Conservation (phyloP, 75 land plant species). For the Sequoiadendron giganteum region DNA sequence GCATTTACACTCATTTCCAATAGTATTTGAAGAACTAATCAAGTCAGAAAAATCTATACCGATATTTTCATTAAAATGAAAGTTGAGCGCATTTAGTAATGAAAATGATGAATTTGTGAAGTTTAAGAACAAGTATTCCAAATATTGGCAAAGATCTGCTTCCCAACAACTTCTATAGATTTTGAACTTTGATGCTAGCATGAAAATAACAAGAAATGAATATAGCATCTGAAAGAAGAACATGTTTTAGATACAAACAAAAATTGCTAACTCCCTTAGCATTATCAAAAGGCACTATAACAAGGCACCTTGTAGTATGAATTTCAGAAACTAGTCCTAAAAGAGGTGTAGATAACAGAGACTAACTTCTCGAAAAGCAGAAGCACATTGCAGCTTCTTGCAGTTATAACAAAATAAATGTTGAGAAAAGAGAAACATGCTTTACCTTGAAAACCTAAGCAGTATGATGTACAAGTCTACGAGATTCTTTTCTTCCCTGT, state of each 20-base stretch:
- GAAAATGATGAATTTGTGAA: neutral
- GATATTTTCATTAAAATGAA: neutral
- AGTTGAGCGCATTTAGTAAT: neutral
- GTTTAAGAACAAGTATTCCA: neutral
- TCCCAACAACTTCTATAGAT: neutral
- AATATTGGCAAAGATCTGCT: neutral
- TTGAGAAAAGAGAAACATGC: neutral
- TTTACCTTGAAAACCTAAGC: constrained; percentile 87
- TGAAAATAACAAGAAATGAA: neutral
- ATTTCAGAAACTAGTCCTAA: neutral
- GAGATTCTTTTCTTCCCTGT: constrained; percentile 78
- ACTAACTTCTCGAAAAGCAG: neutral
- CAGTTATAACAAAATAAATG: neutral
- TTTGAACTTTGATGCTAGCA: neutral
- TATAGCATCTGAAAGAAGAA: neutral
- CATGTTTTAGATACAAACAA: neutral
- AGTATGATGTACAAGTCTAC: constrained; percentile 90
- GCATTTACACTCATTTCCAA: neutral
- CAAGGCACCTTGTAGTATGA: neutral
- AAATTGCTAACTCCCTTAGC: neutral
- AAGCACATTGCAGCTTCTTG: neutral
- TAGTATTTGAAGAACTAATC: neutral
- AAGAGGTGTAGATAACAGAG: neutral
- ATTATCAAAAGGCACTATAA: neutral
- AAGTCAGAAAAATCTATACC: neutral